These are phyloP conservation scores for Pseudocercospora crystallina DNA, from an alignment of 2,329 filamentous ascomycete species.

Conservation along the genomic window DNA sequence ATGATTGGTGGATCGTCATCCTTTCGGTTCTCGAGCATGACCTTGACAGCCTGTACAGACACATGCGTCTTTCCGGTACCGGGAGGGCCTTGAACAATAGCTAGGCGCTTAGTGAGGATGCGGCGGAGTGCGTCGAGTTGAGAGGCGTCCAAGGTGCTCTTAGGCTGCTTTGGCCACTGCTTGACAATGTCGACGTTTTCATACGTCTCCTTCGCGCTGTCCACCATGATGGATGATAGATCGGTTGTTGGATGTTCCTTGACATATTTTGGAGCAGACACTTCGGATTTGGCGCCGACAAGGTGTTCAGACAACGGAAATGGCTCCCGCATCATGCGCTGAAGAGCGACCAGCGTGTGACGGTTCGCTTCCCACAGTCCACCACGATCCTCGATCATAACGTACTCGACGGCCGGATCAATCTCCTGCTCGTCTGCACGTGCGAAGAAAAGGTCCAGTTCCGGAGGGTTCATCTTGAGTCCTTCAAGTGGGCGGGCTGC, in stretches of 20 bases:
- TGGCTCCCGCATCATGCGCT: conserved; percentile 59
- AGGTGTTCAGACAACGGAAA: conserved; percentile 66
- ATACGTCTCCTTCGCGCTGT: conserved; percentile 38
- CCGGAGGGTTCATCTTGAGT: conserved; percentile 65
- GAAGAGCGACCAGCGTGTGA: conserved; percentile 71
- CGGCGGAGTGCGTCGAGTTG: conserved; percentile 67
- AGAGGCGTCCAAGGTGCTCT: conserved; percentile 63
- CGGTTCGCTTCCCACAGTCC: conserved; percentile 77
- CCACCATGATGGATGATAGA: conserved; percentile 39
- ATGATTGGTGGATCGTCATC: conserved; percentile 66
- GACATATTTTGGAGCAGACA: conserved; percentile 56
- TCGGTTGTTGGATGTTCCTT: conserved; percentile 50
- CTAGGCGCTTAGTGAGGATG: conserved; percentile 70
- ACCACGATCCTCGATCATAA: conserved; percentile 74
- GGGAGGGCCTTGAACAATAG: conserved; percentile 81
- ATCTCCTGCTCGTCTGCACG: conserved; percentile 60
- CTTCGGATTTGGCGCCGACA: conserved; percentile 47
- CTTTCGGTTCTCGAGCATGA: conserved; percentile 61
- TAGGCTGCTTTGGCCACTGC: conserved; percentile 51
- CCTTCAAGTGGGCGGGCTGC: conserved; percentile 66
- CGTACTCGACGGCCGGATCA: conserved; percentile 66
- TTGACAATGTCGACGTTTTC: conserved; percentile 55
- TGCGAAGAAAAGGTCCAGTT: conserved; percentile 74
- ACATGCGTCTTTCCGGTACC: conserved; percentile 77
- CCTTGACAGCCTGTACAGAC: conserved; percentile 68